phyloP scores from a whole-genome alignment of 2,329 filamentous ascomycete species.

The Calycina marina region DNA sequence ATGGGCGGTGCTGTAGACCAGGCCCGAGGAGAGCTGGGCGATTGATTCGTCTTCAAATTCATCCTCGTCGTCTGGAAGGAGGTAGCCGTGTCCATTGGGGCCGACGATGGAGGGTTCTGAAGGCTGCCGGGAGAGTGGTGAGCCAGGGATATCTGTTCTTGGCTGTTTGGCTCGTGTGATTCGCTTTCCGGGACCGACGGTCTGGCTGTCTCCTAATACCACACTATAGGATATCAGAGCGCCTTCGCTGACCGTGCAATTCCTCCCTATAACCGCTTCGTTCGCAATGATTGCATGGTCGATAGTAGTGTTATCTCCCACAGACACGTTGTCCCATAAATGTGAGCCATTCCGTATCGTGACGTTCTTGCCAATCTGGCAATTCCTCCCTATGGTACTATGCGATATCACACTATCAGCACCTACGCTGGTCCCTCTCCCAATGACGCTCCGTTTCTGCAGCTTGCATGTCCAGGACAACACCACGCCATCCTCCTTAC shows the following conservation, averaged over 20 bases:
- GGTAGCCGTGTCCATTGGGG: conserved; percentile 42
- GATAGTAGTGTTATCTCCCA: conserved; percentile 62
- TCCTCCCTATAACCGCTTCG: conserved; percentile 54
- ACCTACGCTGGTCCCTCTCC: conserved; percentile 61
- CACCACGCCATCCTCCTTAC: conserved; percentile 65
- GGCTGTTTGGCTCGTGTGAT: conserved; percentile 28
- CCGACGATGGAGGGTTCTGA: conserved; percentile 41
- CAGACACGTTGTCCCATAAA: conserved; percentile 71
- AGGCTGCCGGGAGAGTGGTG: conserved; percentile 18
- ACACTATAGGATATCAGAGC: conserved; percentile 71
- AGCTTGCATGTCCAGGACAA: conserved; percentile 60
- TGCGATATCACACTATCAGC: conserved; percentile 54
- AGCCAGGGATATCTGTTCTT: conserved; percentile 25
- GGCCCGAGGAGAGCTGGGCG: conserved; percentile 38
- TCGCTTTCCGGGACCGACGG: conserved; percentile 24
- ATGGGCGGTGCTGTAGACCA: conserved; percentile 22
- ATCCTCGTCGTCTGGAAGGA: conserved; percentile 51
- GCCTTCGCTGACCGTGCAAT: conserved; percentile 54
- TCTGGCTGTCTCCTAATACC: conserved; percentile 47
- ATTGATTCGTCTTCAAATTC: conserved; percentile 39
- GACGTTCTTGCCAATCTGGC: conserved; percentile 76
- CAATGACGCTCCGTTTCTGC: conserved; percentile 57
- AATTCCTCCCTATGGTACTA: conserved; percentile 71
- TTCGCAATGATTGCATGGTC: conserved; percentile 63
- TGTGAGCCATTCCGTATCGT: conserved; percentile 58